These are phyloP conservation scores for Psilocybe cubensis DNA, from an alignment of 768 basidiomycete genomes.

Conservation along the genomic window DNA sequence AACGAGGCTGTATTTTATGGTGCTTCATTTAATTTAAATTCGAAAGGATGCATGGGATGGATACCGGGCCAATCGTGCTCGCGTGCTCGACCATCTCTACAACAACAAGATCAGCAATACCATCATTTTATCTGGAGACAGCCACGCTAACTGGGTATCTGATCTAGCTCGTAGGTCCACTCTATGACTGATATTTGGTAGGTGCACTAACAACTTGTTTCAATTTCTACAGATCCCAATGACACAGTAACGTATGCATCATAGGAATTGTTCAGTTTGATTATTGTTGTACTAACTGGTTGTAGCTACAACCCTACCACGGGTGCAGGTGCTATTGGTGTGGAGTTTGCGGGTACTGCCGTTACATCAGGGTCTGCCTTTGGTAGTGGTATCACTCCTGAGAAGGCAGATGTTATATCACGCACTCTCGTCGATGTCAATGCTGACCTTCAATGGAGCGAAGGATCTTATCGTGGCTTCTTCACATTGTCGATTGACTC, in stretches of 20 bases:
- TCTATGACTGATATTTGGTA: neutral
- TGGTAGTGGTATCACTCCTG: slow-evolving; percentile 41
- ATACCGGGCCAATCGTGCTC: slow-evolving; percentile 56
- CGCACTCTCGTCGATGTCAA: slow-evolving; percentile 41
- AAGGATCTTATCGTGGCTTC: slow-evolving; percentile 62
- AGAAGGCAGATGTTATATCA: slow-evolving; percentile 41
- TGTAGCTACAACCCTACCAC: slow-evolving; percentile 50
- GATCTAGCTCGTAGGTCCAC: slow-evolving; percentile 51
- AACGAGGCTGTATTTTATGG: neutral
- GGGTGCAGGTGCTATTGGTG: slow-evolving; percentile 54
- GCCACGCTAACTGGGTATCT: slow-evolving; percentile 65
- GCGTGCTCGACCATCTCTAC: slow-evolving; percentile 55
- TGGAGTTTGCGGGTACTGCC: slow-evolving; percentile 66
- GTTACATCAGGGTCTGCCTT: slow-evolving; percentile 57
- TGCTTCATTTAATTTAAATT: neutral
- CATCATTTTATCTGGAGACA: slow-evolving; percentile 63
- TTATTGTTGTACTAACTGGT: neutral
- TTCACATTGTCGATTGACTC: slow-evolving; percentile 55
- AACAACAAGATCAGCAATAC: slow-evolving; percentile 55
- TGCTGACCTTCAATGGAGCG: slow-evolving; percentile 61
- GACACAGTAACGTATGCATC: slow-evolving; percentile 45
- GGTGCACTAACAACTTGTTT: neutral
- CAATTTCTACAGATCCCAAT: slow-evolving; percentile 42
- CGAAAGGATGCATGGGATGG: slow-evolving; percentile 62
- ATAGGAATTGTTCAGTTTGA: neutral